A percentile compares a stretch with the other conserved stretches of the same genome.
Evolutionary conservation across 176 grass and related monocot genomes (phyloP).

Genomic region (Thinopyrum elongatum): DNA sequence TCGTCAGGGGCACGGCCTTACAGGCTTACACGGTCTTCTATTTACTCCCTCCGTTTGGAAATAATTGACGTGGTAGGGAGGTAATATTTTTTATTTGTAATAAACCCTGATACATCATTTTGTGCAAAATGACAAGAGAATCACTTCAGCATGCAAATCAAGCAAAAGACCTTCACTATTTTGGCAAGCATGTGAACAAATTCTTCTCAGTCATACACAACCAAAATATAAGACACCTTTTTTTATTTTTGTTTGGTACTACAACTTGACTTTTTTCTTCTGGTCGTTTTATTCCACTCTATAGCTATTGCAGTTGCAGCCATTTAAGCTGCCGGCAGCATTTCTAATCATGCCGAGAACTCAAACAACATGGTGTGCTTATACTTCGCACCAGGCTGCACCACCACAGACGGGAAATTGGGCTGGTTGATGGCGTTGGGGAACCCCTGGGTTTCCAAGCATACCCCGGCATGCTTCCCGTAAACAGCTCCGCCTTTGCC

Average conservation of each 20-base stretch:
- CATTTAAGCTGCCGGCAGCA: constrained; percentile 10
- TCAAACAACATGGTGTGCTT: constrained; percentile 76
- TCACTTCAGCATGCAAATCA: background rate
- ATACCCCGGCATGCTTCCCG: constrained; percentile 62
- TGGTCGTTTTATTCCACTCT: constrained; percentile 31
- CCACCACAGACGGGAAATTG: constrained; percentile 63
- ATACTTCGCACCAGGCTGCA: constrained; percentile 77
- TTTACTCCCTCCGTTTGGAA: no score
- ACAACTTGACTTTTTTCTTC: background rate
- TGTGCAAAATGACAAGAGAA: background rate
- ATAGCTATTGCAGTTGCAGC: background rate
- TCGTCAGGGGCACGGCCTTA: no score
- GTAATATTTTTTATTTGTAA: background rate
- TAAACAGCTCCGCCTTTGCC: constrained; percentile 73
- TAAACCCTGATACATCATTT: background rate
- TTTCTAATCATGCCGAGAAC: constrained; percentile 44
- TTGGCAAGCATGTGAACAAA: background rate
- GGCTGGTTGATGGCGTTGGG: constrained; percentile 81
- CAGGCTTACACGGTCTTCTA: no score
- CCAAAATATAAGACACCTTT: background rate
- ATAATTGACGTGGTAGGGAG: no score
- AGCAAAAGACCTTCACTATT: background rate
- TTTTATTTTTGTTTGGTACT: background rate
- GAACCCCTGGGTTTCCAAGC: constrained; percentile 95
- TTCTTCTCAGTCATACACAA: background rate